phyloP scores from a whole-genome alignment of 495 filamentous ascomycete genomes.

The Mycothermus thermophilus region DNA sequence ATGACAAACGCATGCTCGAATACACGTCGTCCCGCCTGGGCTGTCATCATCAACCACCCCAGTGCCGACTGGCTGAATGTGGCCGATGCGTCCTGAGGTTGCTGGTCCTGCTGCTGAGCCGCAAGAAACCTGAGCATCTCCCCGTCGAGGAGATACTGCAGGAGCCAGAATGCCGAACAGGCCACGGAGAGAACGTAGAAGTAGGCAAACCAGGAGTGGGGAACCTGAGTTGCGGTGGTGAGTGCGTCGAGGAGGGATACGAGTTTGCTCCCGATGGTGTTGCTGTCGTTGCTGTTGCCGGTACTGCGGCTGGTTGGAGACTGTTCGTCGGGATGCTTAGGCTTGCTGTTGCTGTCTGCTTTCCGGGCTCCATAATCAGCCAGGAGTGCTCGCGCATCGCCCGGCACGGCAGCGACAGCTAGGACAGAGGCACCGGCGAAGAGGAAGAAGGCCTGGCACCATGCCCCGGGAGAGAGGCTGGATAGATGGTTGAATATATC shows the following conservation, averaged over 20 bases:
- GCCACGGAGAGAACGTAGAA: constrained; percentile 67
- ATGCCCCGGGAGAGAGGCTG: constrained; percentile 18
- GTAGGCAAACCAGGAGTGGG: constrained; percentile 75
- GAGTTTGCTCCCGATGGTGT: constrained; percentile 9
- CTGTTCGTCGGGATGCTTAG: no score
- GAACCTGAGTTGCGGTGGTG: constrained; percentile 42
- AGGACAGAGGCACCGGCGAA: constrained; percentile 24
- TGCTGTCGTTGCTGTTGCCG: constrained; percentile 1
- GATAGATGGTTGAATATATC: neutral
- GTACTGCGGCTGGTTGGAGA: no score
- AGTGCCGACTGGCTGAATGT: constrained; percentile 51
- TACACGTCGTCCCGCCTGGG: constrained; percentile 62
- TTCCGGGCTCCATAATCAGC: constrained; percentile 38
- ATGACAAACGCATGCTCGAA: constrained; percentile 53
- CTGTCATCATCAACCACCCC: constrained; percentile 53
- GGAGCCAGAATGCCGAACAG: constrained; percentile 63
- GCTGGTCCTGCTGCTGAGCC: constrained; percentile 14
- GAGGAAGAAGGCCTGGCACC: constrained; percentile 35
- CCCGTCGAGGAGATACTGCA: constrained; percentile 50
- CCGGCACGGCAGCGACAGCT: constrained; percentile 25
- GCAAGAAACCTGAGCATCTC: constrained; percentile 31
- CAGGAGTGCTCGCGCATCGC: constrained; percentile 26
- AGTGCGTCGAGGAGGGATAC: constrained; percentile 15
- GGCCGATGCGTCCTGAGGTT: constrained; percentile 30
- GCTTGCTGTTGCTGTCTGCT: constrained; percentile 1